Evolutionary conservation across 1,139 yeast genomes (phyloP).

Genomic region (Suhomyces maxii): DNA sequence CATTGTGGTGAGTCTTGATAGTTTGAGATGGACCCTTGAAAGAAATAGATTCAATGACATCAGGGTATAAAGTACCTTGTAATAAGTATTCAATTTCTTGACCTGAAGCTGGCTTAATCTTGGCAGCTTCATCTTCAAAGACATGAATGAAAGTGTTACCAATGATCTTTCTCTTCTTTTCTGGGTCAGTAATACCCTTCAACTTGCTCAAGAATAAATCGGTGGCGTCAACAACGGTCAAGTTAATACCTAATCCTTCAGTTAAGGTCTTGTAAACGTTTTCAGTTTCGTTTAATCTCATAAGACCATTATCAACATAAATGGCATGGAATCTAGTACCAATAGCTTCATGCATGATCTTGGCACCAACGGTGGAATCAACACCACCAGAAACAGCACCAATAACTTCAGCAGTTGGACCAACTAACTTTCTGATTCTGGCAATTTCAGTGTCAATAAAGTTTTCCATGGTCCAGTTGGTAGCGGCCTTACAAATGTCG

Average conservation of each 20-base stretch:
- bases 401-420: constrained; percentile 97
- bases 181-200: constrained; percentile 96
- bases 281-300: constrained; percentile 91
- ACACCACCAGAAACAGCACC: constrained; percentile 99
- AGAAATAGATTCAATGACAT: constrained; percentile 96
- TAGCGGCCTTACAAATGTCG: constrained; percentile 78
- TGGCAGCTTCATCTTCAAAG: constrained; percentile 93
- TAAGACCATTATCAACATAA: constrained; percentile 95
- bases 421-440: constrained; percentile 86
- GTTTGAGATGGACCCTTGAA: constrained; percentile 99
- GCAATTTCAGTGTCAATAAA: constrained; percentile 95
- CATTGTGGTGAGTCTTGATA: constrained; percentile 98
- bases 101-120: constrained; percentile 86
- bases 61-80: constrained; percentile 98
- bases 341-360: constrained; percentile 95
- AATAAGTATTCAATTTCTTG: constrained; percentile 88
- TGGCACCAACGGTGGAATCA: constrained; percentile 98
- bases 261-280: constrained; percentile 85
- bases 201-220: constrained; percentile 84
- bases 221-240: constrained; percentile 91
- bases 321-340: constrained; percentile 99
- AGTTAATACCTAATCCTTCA: constrained; percentile 90
- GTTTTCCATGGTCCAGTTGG: constrained; percentile 98
- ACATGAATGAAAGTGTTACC: constrained; percentile 98
- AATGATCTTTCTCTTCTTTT: constrained; percentile 96